Base-by-base conservation (phyloP, 2,329 filamentous ascomycete genomes). In the Tolypocladium pustulatum region DNA sequence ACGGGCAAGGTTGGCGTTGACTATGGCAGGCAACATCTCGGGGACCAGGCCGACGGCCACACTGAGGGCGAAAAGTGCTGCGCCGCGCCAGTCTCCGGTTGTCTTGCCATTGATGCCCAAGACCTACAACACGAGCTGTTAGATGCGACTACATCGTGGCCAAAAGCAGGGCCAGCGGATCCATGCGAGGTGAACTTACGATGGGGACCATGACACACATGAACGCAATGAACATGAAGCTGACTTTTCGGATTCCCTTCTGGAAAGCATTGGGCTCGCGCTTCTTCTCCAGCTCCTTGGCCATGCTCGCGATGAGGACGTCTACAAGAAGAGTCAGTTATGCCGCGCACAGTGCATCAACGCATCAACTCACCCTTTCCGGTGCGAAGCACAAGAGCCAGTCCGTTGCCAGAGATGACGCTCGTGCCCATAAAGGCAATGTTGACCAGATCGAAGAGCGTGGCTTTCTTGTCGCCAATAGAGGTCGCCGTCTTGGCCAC, bases 181-280 rank as follows among this genome's bases (percentile, higher is more conserved):
- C n/a, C n/a, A n/a, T n/a, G n/a, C n/a, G n/a, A n/a, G n/a, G n/a
- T n/a, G n/a, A n/a, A n/a, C 65, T 63, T 54, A 68, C 67, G 38
- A 69, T 63, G 0, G 67, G 67, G 10, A 69, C 67, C 67, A 69
- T 69, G 59, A 64, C 60, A 27, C 64, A 43, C 67, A 69, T 69
- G 59, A 67, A 67, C 10, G 63, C 65, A 37, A 69, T 66, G 17
- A 69, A 57, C 64, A 69, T 65, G 58, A 62, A 69, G 43, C 65
- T 67, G 3, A 69, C 67, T 27, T 67, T 62, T n/a, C 64, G 64
- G 37, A 69, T 69, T 17, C 67, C 67, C 8, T 57, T 60, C 55
- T 69, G 65, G 54, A 69, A 69, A 2, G 67, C 65, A 58, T 69
- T 69, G 34, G 58, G 30, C 17, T 62, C 63, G 3, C 66, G 64